These are phyloP conservation scores for Jackrogersella multiformis DNA, from an alignment of 495 filamentous ascomycete genomes.

Conservation along the genomic window DNA sequence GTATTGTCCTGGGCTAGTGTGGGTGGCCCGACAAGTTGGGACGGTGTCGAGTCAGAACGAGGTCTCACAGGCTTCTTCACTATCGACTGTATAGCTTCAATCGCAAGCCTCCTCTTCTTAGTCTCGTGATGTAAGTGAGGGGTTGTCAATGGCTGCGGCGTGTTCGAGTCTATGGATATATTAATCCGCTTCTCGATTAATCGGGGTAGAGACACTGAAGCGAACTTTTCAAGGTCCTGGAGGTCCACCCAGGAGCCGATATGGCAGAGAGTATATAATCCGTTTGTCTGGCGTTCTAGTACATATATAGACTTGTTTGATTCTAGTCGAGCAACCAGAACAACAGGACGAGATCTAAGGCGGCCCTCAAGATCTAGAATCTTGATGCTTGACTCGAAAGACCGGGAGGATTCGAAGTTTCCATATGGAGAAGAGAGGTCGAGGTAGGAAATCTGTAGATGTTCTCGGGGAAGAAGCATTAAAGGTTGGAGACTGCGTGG, in stretches of 20 bases:
- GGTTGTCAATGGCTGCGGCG: conserved; percentile 44
- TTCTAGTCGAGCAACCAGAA: conserved; percentile 74
- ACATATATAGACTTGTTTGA: conserved; percentile 69
- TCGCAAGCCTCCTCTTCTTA: conserved; percentile 61
- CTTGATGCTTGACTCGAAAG: conserved; percentile 69
- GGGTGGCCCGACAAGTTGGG: conserved; percentile 33
- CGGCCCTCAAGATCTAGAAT: conserved; percentile 68
- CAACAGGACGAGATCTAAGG: conserved; percentile 57
- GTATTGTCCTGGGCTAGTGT: conserved; percentile 14
- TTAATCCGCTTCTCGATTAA: conserved; percentile 31
- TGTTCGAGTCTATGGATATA: conserved; percentile 12
- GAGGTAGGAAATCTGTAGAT: conserved; percentile 67
- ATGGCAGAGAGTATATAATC: conserved; percentile 76
- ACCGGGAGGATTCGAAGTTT: conserved; percentile 59
- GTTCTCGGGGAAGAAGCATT: conserved; percentile 67
- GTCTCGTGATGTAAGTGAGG: conserved; percentile 52
- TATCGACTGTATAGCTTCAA: conserved; percentile 61
- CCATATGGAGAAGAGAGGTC: conserved; percentile 64
- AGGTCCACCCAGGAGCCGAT: conserved; percentile 72
- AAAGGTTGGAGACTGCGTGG: conserved; percentile 69
- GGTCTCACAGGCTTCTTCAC: conserved; percentile 51
- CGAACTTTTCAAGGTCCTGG: conserved; percentile 53
- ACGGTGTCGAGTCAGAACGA: conserved; percentile 40
- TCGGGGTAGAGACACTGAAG: conserved; percentile 50
- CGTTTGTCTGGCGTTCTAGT: conserved; percentile 72